Evolutionary conservation across 2,329 filamentous ascomycete species (phyloP).

Genomic region (Aspergillus jensenii): DNA sequence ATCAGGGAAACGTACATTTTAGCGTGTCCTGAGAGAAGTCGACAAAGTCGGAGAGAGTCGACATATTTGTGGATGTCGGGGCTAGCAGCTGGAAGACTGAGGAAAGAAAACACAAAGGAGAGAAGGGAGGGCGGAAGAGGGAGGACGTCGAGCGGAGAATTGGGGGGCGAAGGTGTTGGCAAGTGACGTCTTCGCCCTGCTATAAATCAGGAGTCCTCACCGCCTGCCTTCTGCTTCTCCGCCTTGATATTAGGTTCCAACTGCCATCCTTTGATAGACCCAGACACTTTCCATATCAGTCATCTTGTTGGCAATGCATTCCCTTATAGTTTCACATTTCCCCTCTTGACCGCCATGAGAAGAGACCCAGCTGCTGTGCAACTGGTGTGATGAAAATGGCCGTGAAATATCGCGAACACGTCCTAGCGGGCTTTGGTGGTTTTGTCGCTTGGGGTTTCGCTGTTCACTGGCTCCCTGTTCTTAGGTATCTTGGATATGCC

Average conservation of each 20-base stretch:
- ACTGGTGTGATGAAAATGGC: constrained; percentile 45
- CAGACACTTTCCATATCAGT: neutral
- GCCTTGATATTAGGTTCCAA: neutral
- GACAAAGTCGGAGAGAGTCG: constrained; percentile 45
- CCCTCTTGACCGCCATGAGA: constrained; percentile 33
- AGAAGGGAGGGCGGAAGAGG: constrained; percentile 3
- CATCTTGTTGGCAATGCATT: neutral
- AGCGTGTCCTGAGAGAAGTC: constrained; percentile 68
- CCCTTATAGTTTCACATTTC: constrained; percentile 1
- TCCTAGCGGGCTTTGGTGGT: constrained; percentile 41
- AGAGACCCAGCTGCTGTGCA: constrained; percentile 14
- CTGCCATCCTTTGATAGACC: neutral
- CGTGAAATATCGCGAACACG: constrained; percentile 45
- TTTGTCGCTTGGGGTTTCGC: constrained; percentile 85
- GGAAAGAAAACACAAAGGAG: constrained; percentile 4
- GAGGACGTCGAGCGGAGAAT: neutral
- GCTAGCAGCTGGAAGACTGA: neutral
- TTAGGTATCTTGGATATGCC: constrained; percentile 84
- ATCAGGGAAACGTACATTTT: constrained; percentile 52
- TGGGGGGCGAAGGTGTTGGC: neutral
- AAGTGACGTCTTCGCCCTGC: neutral
- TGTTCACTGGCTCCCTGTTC: constrained; percentile 75
- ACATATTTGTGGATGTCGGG: constrained; percentile 26
- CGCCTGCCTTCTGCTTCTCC: constrained; percentile 5
- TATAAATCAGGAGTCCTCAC: neutral